Percentiles rank a stretch among this genome's conserved stretches.
Evolutionary conservation across 768 basidiomycete species (phyloP).

Genomic region (Russula ochroleuca): DNA sequence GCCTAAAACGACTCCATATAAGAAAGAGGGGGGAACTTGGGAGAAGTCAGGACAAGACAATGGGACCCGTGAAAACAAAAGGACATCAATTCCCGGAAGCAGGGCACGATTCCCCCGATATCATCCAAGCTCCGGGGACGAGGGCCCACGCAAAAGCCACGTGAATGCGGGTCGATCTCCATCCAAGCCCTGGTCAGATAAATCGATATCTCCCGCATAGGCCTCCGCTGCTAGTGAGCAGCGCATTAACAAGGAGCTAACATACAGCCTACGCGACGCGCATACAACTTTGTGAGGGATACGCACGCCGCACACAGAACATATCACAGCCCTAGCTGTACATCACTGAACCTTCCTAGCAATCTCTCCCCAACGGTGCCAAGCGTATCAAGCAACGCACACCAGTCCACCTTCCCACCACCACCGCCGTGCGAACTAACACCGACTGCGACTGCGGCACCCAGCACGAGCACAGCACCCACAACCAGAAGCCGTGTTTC

Average conservation of each 20-base stretch:
- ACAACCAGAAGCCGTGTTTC: conserved; percentile 44
- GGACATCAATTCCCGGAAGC: too few species aligned
- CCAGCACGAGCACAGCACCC: conserved; percentile 64
- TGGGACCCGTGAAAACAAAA: too few species aligned
- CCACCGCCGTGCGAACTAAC: conserved; percentile 17
- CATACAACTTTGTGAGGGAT: not conserved
- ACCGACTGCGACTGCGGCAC: conserved; percentile 61
- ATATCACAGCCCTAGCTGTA: conserved; percentile 8
- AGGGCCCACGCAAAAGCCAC: too few species aligned
- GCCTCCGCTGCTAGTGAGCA: not conserved
- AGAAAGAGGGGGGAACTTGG: too few species aligned
- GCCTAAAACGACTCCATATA: too few species aligned
- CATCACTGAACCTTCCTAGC: conserved; percentile 11
- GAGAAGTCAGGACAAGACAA: too few species aligned
- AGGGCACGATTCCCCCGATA: too few species aligned
- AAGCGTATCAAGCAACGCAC: conserved; percentile 11
- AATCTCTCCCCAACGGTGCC: conserved; percentile 20
- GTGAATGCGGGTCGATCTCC: too few species aligned
- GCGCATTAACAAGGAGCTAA: not conserved
- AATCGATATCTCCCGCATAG: too few species aligned
- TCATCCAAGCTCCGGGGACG: too few species aligned
- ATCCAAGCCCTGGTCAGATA: too few species aligned
- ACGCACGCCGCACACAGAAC: not conserved
- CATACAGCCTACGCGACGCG: too few species aligned
- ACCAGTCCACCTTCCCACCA: not conserved